Conservation (phyloP, 2,329 filamentous ascomycete species). For the Golovinomyces cichoracearum region DNA sequence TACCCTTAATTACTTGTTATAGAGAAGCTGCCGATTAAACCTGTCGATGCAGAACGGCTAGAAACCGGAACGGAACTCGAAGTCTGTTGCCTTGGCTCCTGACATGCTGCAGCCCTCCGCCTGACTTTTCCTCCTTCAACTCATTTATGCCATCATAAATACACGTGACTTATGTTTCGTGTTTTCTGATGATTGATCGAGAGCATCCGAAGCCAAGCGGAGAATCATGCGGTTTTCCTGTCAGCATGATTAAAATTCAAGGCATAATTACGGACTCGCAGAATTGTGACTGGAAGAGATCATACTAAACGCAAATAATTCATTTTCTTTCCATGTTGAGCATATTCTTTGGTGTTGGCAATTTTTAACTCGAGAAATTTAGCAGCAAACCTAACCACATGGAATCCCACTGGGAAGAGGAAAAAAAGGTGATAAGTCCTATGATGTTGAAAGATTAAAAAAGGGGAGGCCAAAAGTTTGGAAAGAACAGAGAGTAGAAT, state of each 20-base stretch:
- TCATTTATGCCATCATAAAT: background rate
- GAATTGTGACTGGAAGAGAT: background rate
- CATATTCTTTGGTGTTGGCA: too few species aligned
- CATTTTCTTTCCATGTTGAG: too few species aligned
- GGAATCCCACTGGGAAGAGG: too few species aligned
- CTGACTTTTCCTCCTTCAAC: background rate
- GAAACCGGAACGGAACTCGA: background rate
- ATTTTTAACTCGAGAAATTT: too few species aligned
- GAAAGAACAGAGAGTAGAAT: too few species aligned
- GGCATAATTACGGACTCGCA: background rate
- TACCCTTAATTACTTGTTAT: too few species aligned
- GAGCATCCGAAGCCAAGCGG: background rate
- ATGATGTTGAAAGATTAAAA: too few species aligned
- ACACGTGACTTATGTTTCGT: background rate
- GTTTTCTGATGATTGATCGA: background rate
- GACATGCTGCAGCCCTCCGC: background rate
- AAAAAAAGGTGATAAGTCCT: too few species aligned
- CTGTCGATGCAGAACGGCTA: background rate
- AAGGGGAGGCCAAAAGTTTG: too few species aligned
- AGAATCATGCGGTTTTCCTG: background rate
- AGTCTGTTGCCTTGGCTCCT: background rate
- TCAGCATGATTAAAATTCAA: background rate
- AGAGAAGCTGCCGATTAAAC: background rate
- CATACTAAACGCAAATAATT: background rate
- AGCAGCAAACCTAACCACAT: too few species aligned